phyloP scores from a whole-genome alignment of 2,329 filamentous ascomycete genomes.

The Arthrobotrys sphaeroides region DNA sequence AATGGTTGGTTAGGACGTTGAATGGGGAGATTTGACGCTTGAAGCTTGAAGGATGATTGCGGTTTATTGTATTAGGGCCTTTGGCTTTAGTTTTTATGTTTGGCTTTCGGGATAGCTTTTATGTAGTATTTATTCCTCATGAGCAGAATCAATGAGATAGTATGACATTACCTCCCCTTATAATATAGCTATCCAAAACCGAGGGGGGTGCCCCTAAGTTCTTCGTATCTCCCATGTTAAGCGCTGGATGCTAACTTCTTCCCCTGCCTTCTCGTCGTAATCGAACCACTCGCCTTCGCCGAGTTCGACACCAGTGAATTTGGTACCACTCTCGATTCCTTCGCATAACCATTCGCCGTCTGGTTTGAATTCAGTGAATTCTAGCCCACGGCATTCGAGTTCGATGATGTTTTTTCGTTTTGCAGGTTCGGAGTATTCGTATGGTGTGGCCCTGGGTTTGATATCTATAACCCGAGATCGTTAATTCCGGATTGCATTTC shows the following conservation, averaged over 20 bases:
- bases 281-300: conserved; percentile 96
- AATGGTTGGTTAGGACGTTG: conserved; percentile 31
- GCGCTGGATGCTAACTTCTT: conserved; percentile 92
- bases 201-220: conserved; percentile 64
- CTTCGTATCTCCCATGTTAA: conserved; percentile 85
- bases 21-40: conserved; percentile 26
- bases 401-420: conserved; percentile 83
- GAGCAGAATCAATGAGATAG: background rate
- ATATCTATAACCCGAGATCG: conserved; percentile 82
- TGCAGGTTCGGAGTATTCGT: conserved; percentile 75
- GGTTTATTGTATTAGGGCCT: background rate
- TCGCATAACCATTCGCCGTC: conserved; percentile 94
- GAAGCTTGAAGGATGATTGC: background rate
- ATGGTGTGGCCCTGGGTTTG: conserved; percentile 75
- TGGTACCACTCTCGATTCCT: conserved; percentile 79
- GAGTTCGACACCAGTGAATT: conserved; percentile 83
- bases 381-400: conserved; percentile 91
- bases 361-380: conserved; percentile 88
- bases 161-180: background rate
- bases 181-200: background rate
- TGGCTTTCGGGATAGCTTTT: background rate
- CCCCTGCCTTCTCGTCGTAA: conserved; percentile 91
- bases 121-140: conserved; percentile 1
- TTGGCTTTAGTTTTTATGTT: background rate
- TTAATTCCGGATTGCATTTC: background rate